phyloP scores from a whole-genome alignment of 352 stramenopile species.

The Chrysophaeum taylorii region DNA sequence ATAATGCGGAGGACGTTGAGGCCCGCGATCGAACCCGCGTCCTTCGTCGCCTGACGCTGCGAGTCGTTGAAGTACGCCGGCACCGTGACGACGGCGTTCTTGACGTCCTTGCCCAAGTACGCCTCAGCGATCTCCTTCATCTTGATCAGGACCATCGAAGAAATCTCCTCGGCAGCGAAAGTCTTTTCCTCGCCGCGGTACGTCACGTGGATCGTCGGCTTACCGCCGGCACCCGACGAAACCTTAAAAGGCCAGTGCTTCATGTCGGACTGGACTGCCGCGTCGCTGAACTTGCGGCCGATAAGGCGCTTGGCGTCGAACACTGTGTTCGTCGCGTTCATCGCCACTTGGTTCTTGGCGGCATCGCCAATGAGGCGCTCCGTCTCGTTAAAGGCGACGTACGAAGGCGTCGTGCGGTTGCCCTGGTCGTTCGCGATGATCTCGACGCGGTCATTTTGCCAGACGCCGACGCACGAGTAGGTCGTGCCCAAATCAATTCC shows the following conservation, averaged over 20 bases:
- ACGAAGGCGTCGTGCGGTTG: conserved; percentile 79
- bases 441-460: conserved; percentile 91
- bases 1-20: conserved; percentile 65
- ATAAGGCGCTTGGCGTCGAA: conserved; percentile 74
- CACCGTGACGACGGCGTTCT: conserved; percentile 78
- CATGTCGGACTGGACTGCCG: conserved; percentile 63
- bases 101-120: conserved; percentile 62
- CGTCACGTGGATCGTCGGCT: conserved; percentile 67
- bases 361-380: conserved; percentile 80
- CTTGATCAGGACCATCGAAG: conserved; percentile 70
- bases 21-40: conserved; percentile 72
- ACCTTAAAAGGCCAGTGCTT: conserved; percentile 73
- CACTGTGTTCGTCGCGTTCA: conserved; percentile 66
- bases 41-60: conserved; percentile 83
- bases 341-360: conserved; percentile 73
- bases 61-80: conserved; percentile 91
- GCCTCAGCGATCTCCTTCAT: conserved; percentile 67
- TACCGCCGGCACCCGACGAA: conserved; percentile 46
- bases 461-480: conserved; percentile 91
- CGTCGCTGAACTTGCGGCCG: conserved; percentile 57
- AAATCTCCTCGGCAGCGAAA: conserved; percentile 69
- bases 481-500: conserved; percentile 94
- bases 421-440: conserved; percentile 93
- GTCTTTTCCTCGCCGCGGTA: conserved; percentile 72
- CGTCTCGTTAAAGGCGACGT: conserved; percentile 80